Base-by-base conservation (phyloP, 805 yeast genomes). In the Candida orba region DNA sequence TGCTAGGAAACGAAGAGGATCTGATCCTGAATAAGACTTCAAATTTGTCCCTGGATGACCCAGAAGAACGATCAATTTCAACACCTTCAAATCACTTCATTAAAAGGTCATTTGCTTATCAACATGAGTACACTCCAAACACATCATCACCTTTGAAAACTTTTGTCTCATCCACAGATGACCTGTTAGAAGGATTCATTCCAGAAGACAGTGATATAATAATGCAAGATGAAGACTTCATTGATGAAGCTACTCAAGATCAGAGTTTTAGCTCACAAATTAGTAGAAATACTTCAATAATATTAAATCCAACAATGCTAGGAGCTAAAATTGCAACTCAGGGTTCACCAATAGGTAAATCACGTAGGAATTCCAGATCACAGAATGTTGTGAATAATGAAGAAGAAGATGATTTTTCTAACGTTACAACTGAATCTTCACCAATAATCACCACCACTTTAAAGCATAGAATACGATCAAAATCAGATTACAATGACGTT, bases 321-420 rank as follows among this genome's bases (percentile, higher is more conserved):
- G 61, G 61, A 37, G 61, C 59, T 4, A 51, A 49, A 23, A 41
- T 54, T 8, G 60, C 60, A 8, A 54, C 59, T 1, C 48, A 40
- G 32, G 38, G 45, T 4, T 45, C 57, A 8, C 55, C 55, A 24
- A 36, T 37, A 32, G 27, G 15, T 14, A 17, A 22, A 27, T 6
- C 15, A n/a, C 36, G 33, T 13, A 24, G 15, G 34, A 25, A 39
- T 40, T 14, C 39, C 14, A 34, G 18, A 31, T 10, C 10, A n/a
- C n/a, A 31, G 18, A 15, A 31, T 15, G 18, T 15, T 6, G 20
- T 31, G 1, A 31, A 15, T 9, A 31, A 31, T 18, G 17, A 31
- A n/a, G 36, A 22, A 9, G 25, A 37, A 6, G 20, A 20, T 13
- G 40, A 22, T 15, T 15, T 40, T 13, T 8, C 15, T 22, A 48